These are phyloP conservation scores for Kodamaea anthophila DNA, from an alignment of 1,139 yeast genomes.

Conservation along the genomic window DNA sequence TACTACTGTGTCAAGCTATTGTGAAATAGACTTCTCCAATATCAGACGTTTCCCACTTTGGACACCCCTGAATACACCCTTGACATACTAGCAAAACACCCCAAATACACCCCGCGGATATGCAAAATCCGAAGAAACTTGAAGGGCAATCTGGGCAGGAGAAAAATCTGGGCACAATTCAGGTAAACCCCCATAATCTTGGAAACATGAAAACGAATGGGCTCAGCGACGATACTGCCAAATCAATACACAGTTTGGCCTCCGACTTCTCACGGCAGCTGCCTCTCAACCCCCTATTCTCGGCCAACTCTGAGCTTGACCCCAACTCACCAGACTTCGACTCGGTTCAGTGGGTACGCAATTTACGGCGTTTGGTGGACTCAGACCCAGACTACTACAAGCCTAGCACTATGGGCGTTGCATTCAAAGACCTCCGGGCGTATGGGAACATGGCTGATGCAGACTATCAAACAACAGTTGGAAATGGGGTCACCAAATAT, in stretches of 20 bases:
- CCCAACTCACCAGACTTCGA: conserved; percentile 49
- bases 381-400: conserved; percentile 61
- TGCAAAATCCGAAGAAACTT: no score
- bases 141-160: no score
- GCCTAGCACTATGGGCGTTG: conserved; percentile 63
- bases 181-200: no score
- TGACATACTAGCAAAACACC: no score
- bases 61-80: no score
- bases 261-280: conserved; percentile 50
- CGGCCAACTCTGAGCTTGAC: conserved; percentile 12
- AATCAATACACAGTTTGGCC: conserved; percentile 53
- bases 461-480: conserved; percentile 71
- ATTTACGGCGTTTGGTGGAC: conserved; percentile 50
- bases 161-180: no score
- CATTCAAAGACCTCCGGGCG: conserved; percentile 64
- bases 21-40: no score
- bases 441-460: conserved; percentile 73
- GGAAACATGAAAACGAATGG: no score
- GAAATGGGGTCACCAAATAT: conserved; percentile 37
- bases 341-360: conserved; percentile 67
- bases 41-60: no score
- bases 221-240: conserved; percentile 21
- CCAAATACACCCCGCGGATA: no score
- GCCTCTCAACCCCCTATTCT: not conserved
- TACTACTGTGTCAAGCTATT: no score